These are phyloP conservation scores for Celoporthe dispersa DNA, from an alignment of 2,329 filamentous ascomycete genomes.

Conservation along the genomic window DNA sequence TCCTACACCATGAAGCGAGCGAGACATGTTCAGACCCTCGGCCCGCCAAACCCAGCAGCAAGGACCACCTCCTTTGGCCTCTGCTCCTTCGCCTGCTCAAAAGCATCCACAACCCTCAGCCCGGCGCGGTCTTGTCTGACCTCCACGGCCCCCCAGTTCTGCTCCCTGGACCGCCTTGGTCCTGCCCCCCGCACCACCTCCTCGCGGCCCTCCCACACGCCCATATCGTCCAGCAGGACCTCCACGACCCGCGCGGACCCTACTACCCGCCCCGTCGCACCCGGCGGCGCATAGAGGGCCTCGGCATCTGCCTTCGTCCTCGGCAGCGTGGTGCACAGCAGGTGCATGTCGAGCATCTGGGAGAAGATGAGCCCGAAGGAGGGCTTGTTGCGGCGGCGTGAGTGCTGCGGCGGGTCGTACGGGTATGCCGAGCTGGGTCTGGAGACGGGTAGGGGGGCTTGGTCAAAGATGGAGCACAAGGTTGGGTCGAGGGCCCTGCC, in stretches of 20 bases:
- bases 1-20: background rate
- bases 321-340: conserved; percentile 54
- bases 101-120: conserved; percentile 46
- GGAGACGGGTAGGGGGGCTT: conserved; percentile 34
- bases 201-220: conserved; percentile 45
- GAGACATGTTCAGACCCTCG: conserved; percentile 14
- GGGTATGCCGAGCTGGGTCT: conserved; percentile 30
- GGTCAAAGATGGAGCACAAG: conserved; percentile 55
- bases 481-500: conserved; percentile 45
- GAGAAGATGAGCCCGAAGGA: conserved; percentile 59
- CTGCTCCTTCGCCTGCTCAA: conserved; percentile 33
- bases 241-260: conserved; percentile 51
- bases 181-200: conserved; percentile 27
- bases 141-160: conserved; percentile 57
- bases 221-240: conserved; percentile 56
- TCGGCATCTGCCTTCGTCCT: conserved; percentile 47
- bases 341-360: conserved; percentile 58
- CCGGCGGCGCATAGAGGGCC: conserved; percentile 32
- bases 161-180: conserved; percentile 49
- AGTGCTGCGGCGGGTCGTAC: conserved; percentile 30
- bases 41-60: conserved; percentile 25
- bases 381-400: conserved; percentile 48
- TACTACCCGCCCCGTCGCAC: conserved; percentile 29
- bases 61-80: conserved; percentile 17
- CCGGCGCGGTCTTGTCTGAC: conserved; percentile 37